Evolutionary conservation across 768 basidiomycete species (phyloP).

Genomic region (Auriscalpium vulgare): DNA sequence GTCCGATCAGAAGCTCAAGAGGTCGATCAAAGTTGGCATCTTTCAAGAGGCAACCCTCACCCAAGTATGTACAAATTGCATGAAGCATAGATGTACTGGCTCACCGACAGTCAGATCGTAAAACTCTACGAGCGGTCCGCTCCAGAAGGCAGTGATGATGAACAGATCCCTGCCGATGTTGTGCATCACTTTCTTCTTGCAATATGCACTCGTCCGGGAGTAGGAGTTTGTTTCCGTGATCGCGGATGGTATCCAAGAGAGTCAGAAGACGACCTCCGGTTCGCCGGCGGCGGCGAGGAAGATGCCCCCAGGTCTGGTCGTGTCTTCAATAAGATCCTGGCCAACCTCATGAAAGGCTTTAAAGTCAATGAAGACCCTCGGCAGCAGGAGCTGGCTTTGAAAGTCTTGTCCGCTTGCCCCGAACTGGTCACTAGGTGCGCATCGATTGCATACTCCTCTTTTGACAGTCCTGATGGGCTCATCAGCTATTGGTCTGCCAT

Average conservation of each 20-base stretch:
- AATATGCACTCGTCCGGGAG: slow-evolving; percentile 72
- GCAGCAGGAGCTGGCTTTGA: slow-evolving; percentile 78
- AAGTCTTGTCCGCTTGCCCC: slow-evolving; percentile 75
- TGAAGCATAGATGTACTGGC: background rate
- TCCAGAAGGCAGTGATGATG: slow-evolving; percentile 39
- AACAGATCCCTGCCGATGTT: slow-evolving; percentile 65
- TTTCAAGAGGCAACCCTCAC: slow-evolving; percentile 62
- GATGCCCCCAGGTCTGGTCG: slow-evolving; percentile 32
- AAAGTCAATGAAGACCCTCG: slow-evolving; percentile 86
- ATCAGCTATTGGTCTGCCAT: slow-evolving; percentile 65
- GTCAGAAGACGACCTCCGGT: slow-evolving; percentile 32
- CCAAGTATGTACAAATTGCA: slow-evolving; percentile 37
- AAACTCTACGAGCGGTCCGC: slow-evolving; percentile 63
- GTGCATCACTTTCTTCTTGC: slow-evolving; percentile 84
- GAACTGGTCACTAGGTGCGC: slow-evolving; percentile 76
- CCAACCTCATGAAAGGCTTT: slow-evolving; percentile 61
- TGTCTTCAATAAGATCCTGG: slow-evolving; percentile 78
- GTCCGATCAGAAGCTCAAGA: slow-evolving; percentile 63
- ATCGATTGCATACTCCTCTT: background rate
- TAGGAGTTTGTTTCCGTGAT: slow-evolving; percentile 83
- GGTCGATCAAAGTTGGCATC: slow-evolving; percentile 60
- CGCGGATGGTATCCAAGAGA: slow-evolving; percentile 87
- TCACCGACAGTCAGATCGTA: slow-evolving; percentile 39
- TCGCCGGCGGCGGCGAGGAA: slow-evolving; percentile 30
- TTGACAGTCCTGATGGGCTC: slow-evolving; percentile 10